Conservation (phyloP, 1,284 basidiomycete species). For the Boletus mariae region DNA sequence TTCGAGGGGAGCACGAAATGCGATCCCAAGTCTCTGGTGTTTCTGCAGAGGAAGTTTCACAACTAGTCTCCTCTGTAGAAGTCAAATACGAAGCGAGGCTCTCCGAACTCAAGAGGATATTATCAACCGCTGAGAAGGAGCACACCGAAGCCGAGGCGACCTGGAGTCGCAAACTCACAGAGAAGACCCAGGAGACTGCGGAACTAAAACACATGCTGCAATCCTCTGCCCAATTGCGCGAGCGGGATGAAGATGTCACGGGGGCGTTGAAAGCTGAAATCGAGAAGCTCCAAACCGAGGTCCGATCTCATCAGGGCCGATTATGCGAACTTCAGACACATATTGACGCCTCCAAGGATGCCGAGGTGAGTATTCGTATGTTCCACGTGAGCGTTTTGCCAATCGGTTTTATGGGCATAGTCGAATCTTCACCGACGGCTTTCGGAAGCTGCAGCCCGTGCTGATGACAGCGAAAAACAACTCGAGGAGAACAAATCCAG, state of each 20-base stretch:
- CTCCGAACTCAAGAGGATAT: conserved; percentile 59
- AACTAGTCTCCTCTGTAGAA: conserved; percentile 75
- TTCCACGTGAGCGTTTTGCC: not conserved
- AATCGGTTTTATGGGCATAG: conserved; percentile 31
- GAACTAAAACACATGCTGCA: conserved; percentile 60
- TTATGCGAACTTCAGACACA: conserved; percentile 47
- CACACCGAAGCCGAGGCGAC: conserved; percentile 78
- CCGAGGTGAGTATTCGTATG: conserved; percentile 46
- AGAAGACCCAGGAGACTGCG: conserved; percentile 76
- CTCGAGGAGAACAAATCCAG: conserved; percentile 62
- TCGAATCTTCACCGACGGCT: conserved; percentile 43
- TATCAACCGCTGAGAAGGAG: conserved; percentile 64
- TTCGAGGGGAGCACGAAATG: conserved; percentile 54
- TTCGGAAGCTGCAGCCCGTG: conserved; percentile 43
- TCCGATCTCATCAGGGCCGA: conserved; percentile 43
- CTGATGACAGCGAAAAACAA: conserved; percentile 50
- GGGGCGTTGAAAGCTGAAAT: conserved; percentile 54
- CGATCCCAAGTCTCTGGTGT: conserved; percentile 43
- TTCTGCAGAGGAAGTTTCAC: conserved; percentile 67
- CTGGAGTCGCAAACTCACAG: conserved; percentile 76
- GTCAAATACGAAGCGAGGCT: conserved; percentile 73
- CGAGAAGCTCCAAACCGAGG: conserved; percentile 48
- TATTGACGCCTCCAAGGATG: conserved; percentile 50
- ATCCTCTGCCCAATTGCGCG: conserved; percentile 51
- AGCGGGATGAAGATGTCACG: conserved; percentile 57